These are phyloP conservation scores for Xanthoconium purpureum DNA, from an alignment of 768 basidiomycete species.

Conservation along the genomic window DNA sequence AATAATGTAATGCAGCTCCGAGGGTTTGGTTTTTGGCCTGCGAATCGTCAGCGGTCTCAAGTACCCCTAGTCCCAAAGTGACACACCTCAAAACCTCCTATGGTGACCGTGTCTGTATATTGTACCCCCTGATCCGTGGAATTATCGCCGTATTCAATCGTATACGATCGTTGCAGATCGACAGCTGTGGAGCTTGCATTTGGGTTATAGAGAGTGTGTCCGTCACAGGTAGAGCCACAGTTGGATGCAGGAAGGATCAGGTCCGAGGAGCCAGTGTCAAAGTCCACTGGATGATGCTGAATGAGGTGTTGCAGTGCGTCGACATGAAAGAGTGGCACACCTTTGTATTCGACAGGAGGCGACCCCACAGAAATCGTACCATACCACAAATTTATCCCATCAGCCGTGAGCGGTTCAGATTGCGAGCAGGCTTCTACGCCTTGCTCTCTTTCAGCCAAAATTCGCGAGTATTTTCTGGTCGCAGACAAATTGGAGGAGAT, in stretches of 20 bases:
- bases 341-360: conserved; percentile 17
- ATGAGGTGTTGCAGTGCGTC: background rate
- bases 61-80: background rate
- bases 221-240: conserved; percentile 31
- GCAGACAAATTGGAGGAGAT: conserved; percentile 2
- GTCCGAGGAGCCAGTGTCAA: conserved; percentile 38
- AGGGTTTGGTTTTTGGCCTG: conserved; percentile 24
- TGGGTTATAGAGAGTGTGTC: conserved; percentile 37
- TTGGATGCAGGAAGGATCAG: conserved; percentile 29
- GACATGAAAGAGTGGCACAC: conserved; percentile 7
- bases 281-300: conserved; percentile 20
- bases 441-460: no score
- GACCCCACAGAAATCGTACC: conserved; percentile 25
- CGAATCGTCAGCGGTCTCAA: conserved; percentile 4
- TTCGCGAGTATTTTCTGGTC: conserved; percentile 24
- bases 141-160: conserved; percentile 44
- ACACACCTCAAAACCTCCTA: conserved; percentile 33
- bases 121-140: conserved; percentile 38
- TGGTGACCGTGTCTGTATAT: conserved; percentile 39
- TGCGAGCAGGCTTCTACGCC: no score
- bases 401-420: conserved; percentile 14
- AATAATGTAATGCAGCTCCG: conserved; percentile 22
- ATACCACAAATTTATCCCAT: conserved; percentile 21
- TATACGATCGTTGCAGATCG: conserved; percentile 14
- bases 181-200: conserved; percentile 29